Percentiles rank a stretch among this genome's conserved stretches.
phyloP scores from a whole-genome alignment of 768 basidiomycete species.

The Tylopilus intermedius region DNA sequence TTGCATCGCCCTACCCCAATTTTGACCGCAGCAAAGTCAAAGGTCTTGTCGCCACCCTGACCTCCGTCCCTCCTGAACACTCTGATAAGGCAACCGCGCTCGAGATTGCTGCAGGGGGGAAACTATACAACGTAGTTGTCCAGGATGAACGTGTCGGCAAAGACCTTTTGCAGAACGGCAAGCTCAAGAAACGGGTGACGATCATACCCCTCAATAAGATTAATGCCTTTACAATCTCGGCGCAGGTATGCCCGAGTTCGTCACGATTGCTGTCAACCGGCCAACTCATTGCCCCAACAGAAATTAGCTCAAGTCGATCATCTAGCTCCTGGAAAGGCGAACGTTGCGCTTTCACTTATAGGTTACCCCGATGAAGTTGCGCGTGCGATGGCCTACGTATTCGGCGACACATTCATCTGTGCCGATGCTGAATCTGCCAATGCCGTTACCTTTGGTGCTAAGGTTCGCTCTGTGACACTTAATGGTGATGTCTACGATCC shows the following conservation, averaged over 20 bases:
- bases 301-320: slow-evolving; percentile 70
- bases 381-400: slow-evolving; percentile 89
- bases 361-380: slow-evolving; percentile 76
- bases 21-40: slow-evolving; percentile 88
- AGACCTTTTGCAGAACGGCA: slow-evolving; percentile 71
- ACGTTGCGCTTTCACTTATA: slow-evolving; percentile 84
- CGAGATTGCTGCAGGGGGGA: slow-evolving; percentile 86
- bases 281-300: slow-evolving; percentile 34
- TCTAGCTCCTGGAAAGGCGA: slow-evolving; percentile 75
- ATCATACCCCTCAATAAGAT: slow-evolving; percentile 95
- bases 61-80: slow-evolving; percentile 65
- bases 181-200: slow-evolving; percentile 82
- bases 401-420: slow-evolving; percentile 89
- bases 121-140: slow-evolving; percentile 90
- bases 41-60: slow-evolving; percentile 87
- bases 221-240: slow-evolving; percentile 49
- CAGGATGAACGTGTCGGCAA: slow-evolving; percentile 87
- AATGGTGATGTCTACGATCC: slow-evolving; percentile 97
- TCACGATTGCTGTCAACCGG: not conserved
- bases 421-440: slow-evolving; percentile 85
- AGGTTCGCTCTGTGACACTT: slow-evolving; percentile 82
- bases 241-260: slow-evolving; percentile 38
- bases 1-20: slow-evolving; percentile 64
- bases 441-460: slow-evolving; percentile 71
- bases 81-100: slow-evolving; percentile 82